phyloP scores from a whole-genome alignment of 2,329 filamentous ascomycete genomes.

The Pezizomycotina sp. region DNA sequence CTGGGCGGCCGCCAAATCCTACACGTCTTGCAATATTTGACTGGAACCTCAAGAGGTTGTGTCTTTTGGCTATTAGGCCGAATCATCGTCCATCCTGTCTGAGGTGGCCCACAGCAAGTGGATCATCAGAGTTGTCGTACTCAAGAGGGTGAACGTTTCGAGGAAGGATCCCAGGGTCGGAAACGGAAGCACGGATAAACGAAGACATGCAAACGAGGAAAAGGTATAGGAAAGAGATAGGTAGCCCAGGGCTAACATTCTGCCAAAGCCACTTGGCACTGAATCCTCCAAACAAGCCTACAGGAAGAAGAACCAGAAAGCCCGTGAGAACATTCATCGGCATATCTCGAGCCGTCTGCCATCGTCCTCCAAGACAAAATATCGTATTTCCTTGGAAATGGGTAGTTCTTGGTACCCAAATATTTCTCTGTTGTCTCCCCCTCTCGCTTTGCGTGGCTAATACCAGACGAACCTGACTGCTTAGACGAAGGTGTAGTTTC shows the following conservation, averaged over 20 bases:
- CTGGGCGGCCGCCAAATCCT: conserved; percentile 93
- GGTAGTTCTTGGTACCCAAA: conserved; percentile 51
- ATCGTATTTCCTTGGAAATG: conserved; percentile 89
- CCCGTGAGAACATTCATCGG: conserved; percentile 84
- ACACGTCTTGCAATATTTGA: conserved; percentile 96
- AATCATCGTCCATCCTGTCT: conserved; percentile 86
- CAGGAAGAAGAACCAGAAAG: conserved; percentile 60
- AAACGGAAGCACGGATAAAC: conserved; percentile 78
- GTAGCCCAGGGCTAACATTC: conserved; percentile 72
- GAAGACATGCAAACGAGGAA: conserved; percentile 82
- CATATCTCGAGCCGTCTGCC: conserved; percentile 73
- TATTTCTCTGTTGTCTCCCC: conserved; percentile 3
- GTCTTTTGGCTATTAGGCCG: conserved; percentile 56
- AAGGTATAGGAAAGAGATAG: conserved; percentile 79
- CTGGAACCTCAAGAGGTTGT: conserved; percentile 91
- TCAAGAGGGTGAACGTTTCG: conserved; percentile 58
- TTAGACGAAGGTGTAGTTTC: conserved; percentile 9
- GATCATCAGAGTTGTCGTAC: conserved; percentile 57
- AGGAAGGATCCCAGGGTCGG: conserved; percentile 85
- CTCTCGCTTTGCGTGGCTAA: too few relatives aligned
- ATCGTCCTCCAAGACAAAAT: conserved; percentile 70
- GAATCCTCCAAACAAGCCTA: conserved; percentile 58
- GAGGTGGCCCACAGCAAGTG: conserved; percentile 62
- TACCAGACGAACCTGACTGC: too few relatives aligned
- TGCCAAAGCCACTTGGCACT: conserved; percentile 69